Evolutionary conservation across 2,329 filamentous ascomycete genomes (phyloP), one percentile per base, ranked within the genome.

Genomic region (Paradendryphiella salina): DNA sequence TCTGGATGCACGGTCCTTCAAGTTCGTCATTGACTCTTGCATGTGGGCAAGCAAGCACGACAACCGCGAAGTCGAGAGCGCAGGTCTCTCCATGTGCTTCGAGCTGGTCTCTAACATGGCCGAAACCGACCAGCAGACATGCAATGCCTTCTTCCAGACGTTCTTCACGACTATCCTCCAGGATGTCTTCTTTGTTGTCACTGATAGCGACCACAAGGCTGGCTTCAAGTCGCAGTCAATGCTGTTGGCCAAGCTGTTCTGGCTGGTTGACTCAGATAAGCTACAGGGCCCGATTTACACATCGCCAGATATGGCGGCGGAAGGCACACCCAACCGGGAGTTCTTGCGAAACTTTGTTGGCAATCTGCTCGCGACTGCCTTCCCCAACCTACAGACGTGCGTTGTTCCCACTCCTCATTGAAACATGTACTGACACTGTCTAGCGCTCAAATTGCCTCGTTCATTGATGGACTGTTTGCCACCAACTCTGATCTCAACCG

Each of bases 31-130:
- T 61, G 94, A 99, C 74, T 96, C 93, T 29, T 99, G 95, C 80
- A 91, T 97, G 82, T 99, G 94, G 95, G 94, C 95, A n/a, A 96
- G 93, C 80, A 99, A 99, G 80, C 94, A 99, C 75, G 94, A 99
- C 78, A 99, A 99, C 77, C 89, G 94, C 54, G 91, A 96, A 70
- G 94, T 99, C 23, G 94, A 99, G 76, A 90, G 89, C 61, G 95
- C 94, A 32, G 94, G 94, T 54, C 84, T 99, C 54, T 94, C 92
- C 75, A 99, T 99, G 94, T 97, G 93, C 74, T 85, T 96, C 61
- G 94, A 99, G 77, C 81, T 99, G 59, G 92, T 99, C 72, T 93
- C 89, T 76, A 99, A 99, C 76, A 96, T 99, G 79, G 90, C 93
- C 7, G 93, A 96, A 65, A 88, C 91, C 1, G 92, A 97, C 71